Evolutionary conservation across 805 yeast genomes (phyloP).

Genomic region (Candida ponderosae): DNA sequence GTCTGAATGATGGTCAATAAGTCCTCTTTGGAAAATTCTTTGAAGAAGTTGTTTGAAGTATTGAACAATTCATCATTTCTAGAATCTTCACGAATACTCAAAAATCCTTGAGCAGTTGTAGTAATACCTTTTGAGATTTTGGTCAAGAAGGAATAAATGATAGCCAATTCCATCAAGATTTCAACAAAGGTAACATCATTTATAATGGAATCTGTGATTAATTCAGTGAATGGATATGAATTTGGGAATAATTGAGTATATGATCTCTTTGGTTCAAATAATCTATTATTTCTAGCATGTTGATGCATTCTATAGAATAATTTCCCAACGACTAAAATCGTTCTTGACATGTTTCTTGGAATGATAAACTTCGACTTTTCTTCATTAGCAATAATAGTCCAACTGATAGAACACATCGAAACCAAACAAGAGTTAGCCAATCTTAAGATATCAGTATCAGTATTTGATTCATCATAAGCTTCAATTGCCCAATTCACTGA

Average conservation of each 20-base stretch:
- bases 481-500: constrained; percentile 52
- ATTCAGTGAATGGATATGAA: constrained; percentile 52
- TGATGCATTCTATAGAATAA: constrained; percentile 46
- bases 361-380: constrained; percentile 26
- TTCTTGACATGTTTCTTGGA: constrained; percentile 40
- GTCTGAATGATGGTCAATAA: constrained; percentile 35
- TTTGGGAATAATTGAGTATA: constrained; percentile 67
- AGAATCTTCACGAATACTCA: constrained; percentile 29
- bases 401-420: constrained; percentile 34
- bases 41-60: constrained; percentile 31
- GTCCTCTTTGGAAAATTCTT: constrained; percentile 33
- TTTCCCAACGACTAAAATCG: constrained; percentile 45
- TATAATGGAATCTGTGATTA: constrained; percentile 67
- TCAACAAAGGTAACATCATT: constrained; percentile 66
- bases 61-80: constrained; percentile 32
- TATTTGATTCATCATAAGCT: constrained; percentile 38
- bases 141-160: constrained; percentile 49
- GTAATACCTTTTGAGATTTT: constrained; percentile 36
- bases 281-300: constrained; percentile 29
- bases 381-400: constrained; percentile 26
- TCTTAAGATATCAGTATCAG: constrained; percentile 53
- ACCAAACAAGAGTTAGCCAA: constrained; percentile 54
- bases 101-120: constrained; percentile 35
- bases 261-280: constrained; percentile 51
- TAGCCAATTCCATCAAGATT: constrained; percentile 58